Conservation (phyloP, 2,329 filamentous ascomycete species). For the Phyllosticta paracitricarpa region DNA sequence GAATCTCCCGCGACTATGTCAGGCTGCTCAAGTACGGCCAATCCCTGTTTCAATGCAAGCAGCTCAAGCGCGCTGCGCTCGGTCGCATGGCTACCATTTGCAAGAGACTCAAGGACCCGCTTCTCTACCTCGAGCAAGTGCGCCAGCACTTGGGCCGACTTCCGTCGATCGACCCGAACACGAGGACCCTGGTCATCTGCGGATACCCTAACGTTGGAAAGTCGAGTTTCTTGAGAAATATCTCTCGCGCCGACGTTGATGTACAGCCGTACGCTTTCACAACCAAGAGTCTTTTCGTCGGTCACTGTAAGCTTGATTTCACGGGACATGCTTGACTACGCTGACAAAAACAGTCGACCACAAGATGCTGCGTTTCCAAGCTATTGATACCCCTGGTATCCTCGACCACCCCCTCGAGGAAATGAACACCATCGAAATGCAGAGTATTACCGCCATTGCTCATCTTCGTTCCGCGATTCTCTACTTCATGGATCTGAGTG, state of each 20-base stretch:
- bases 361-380: slow-evolving; percentile 83
- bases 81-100: slow-evolving; percentile 98
- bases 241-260: slow-evolving; percentile 90
- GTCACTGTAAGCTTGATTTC: slow-evolving; percentile 49
- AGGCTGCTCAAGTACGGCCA: slow-evolving; percentile 94
- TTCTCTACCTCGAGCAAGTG: slow-evolving; percentile 92
- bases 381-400: slow-evolving; percentile 97
- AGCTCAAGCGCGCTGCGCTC: slow-evolving; percentile 89
- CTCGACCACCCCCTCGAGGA: slow-evolving; percentile 95
- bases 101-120: slow-evolving; percentile 86
- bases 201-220: slow-evolving; percentile 98
- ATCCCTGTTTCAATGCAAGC: slow-evolving; percentile 97
- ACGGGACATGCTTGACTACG: slow-evolving; percentile 26
- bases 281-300: slow-evolving; percentile 93
- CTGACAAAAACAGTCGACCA: slow-evolving; percentile 88
- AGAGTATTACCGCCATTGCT: slow-evolving; percentile 94
- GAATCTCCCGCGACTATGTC: slow-evolving; percentile 91
- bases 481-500: slow-evolving; percentile 96
- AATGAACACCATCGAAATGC: slow-evolving; percentile 99
- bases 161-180: slow-evolving; percentile 97
- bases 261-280: slow-evolving; percentile 98
- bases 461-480: slow-evolving; percentile 90
- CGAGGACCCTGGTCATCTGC: slow-evolving; percentile 87
- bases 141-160: slow-evolving; percentile 95
- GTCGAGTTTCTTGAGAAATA: slow-evolving; percentile 85